phyloP scores from a whole-genome alignment of 768 basidiomycete species.

The Leccinum arenicola region DNA sequence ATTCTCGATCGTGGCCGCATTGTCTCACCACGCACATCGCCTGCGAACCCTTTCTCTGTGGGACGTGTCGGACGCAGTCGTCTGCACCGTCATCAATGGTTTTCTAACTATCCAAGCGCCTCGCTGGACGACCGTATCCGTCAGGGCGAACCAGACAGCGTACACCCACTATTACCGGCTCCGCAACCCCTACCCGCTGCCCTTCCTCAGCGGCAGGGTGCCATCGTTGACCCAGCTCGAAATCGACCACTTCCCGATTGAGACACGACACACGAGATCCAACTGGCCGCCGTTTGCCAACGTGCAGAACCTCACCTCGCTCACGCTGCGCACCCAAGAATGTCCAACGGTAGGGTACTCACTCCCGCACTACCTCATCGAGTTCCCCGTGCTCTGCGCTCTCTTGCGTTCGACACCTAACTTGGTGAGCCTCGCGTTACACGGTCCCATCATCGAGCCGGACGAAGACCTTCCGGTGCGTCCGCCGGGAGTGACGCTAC shows the following conservation, averaged over 20 bases:
- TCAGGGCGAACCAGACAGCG: slow-evolving; percentile 8
- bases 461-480: slow-evolving; percentile 8
- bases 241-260: slow-evolving; percentile 17
- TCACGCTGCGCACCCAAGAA: slow-evolving; percentile 16
- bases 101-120: slow-evolving; percentile 3
- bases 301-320: slow-evolving; percentile 8
- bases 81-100: slow-evolving; percentile 4
- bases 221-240: slow-evolving; percentile 13
- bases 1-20: slow-evolving; percentile 5
- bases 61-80: slow-evolving; percentile 15
- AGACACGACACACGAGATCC: not conserved
- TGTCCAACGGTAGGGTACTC: not conserved
- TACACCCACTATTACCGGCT: slow-evolving; percentile 7
- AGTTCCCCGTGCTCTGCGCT: slow-evolving; percentile 12
- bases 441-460: slow-evolving; percentile 16
- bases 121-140: slow-evolving; percentile 8
- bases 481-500: slow-evolving; percentile 4
- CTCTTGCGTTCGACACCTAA: slow-evolving; percentile 11
- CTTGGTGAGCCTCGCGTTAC: slow-evolving; percentile 9
- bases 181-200: slow-evolving; percentile 1
- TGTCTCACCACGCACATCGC: slow-evolving; percentile 5
- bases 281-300: slow-evolving; percentile 8
- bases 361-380: slow-evolving; percentile 17
- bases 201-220: slow-evolving; percentile 12
- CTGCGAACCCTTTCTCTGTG: slow-evolving; percentile 9